Base-by-base conservation (phyloP, 345 rosid genomes). In the Stellera chamaejasme region DNA sequence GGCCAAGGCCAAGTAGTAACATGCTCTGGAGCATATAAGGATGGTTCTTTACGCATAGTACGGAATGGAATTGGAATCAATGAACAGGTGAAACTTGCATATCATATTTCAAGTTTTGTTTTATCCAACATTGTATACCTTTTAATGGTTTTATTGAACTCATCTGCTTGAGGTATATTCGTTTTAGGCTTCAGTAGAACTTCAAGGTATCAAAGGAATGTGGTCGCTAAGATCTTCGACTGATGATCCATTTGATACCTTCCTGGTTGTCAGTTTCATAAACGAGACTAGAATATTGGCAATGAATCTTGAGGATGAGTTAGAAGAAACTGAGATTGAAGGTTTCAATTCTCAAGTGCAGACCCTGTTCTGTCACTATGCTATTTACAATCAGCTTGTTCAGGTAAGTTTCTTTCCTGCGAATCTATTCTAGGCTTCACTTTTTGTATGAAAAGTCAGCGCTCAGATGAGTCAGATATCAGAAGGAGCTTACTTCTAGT, bases 1-100 rank as follows among this genome's bases (percentile, higher is more conserved):
- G 98, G 98, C 68, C 96, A 88, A 72, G 91, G 97, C 55, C 98
- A 92, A 79, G 95, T 92, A 65, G 95, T 92, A 36, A 92, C 98
- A 57, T 88, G 96, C 77, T 86, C 97, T 61, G 97, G 98, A 69
- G 97, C 93, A 60, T 79, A 86, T 53, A 92, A 92, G 80, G 98
- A 92, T 69, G 98, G 98, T 69, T 92, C 98, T 65, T 93, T 92
- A 48, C 87, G 95, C 43, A 77, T 92, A 36, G 95, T 92, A 69
- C 88, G 97, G 54, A 92, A 86, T 77, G 98, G 98, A 50, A 88
- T 92, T 58, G 98, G 98, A 78, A 88, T 92, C 58, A 92, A 92
- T 57, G 98, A 92, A 66, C 97, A 88, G 97, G 98, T 80, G 53
- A 49, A 60, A 32, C 16, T 53, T 70, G 45, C 66, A 44, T 70